Conservation (phyloP, 768 basidiomycete species). For the Psilocybe cyanescens region DNA sequence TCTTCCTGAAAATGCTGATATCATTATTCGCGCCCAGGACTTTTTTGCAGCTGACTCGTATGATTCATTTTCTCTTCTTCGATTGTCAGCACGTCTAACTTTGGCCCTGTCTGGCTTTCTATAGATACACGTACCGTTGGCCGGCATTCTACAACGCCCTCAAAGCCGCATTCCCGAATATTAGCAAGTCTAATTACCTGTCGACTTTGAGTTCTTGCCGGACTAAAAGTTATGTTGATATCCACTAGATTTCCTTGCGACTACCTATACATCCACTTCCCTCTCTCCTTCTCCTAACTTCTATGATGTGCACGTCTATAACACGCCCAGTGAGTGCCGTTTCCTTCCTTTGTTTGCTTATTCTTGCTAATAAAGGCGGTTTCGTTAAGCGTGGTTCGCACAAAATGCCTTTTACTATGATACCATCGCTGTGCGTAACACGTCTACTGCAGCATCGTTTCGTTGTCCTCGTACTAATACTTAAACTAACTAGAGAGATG, state of each 20-base stretch:
- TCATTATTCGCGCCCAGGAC: background rate
- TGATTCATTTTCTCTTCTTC: background rate
- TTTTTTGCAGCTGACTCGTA: conserved; percentile 30
- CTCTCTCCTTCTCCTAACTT: conserved; percentile 50
- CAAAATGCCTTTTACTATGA: conserved; percentile 45
- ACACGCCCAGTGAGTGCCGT: conserved; percentile 50
- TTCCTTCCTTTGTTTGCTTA: too few relatives aligned
- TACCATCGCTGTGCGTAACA: conserved; percentile 29
- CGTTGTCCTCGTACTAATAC: background rate
- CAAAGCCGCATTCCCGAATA: conserved; percentile 49
- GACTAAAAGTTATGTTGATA: background rate
- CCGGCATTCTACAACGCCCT: conserved; percentile 46
- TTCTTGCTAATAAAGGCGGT: background rate
- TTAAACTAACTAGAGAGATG: conserved; percentile 47
- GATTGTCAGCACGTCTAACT: too few relatives aligned
- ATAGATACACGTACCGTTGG: conserved; percentile 58
- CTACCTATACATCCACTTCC: conserved; percentile 42
- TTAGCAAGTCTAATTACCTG: conserved; percentile 38
- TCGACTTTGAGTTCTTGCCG: background rate
- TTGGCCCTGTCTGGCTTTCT: background rate
- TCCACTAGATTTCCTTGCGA: conserved; percentile 57
- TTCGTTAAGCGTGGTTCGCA: conserved; percentile 38
- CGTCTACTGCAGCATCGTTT: background rate
- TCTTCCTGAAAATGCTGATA: too few relatives aligned
- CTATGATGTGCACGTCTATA: conserved; percentile 63